These are phyloP conservation scores for Fusarium austroafricanum DNA, from an alignment of 2,329 filamentous ascomycete genomes.

Conservation along the genomic window DNA sequence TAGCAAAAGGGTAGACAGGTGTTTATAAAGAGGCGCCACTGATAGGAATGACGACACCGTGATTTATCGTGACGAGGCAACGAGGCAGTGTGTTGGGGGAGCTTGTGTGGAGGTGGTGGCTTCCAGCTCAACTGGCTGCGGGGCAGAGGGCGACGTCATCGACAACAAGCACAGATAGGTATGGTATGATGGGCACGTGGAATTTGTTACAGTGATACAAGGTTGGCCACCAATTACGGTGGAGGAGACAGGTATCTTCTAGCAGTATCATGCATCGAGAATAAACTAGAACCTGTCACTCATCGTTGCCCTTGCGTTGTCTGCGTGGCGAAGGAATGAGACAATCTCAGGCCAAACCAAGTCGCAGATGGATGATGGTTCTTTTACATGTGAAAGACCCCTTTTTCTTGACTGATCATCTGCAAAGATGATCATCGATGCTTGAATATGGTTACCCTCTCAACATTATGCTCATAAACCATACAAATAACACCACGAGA, in stretches of 20 bases:
- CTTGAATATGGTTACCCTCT: conserved; percentile 3
- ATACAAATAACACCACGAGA: conserved; percentile 18
- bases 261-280: conserved; percentile 3
- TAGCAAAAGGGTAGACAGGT: conserved; percentile 3
- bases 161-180: conserved; percentile 12
- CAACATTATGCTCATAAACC: conserved; percentile 9
- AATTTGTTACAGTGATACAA: conserved; percentile 26
- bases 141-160: conserved; percentile 49
- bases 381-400: conserved; percentile 37
- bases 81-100: conserved; percentile 22
- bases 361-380: conserved; percentile 17
- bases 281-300: conserved; percentile 27
- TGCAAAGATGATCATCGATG: conserved; percentile 25
- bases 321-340: conserved; percentile 34
- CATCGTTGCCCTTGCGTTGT: conserved; percentile 30
- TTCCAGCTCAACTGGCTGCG: conserved; percentile 28
- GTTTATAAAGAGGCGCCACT: conserved; percentile 29
- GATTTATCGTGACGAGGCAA: conserved; percentile 38
- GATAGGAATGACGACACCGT: conserved; percentile 39
- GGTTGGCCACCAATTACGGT: fast-evolving
- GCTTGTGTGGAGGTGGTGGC: conserved; percentile 16
- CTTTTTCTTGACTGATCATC: conserved; percentile 4
- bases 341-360: conserved; percentile 35
- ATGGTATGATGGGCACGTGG: conserved; percentile 40
- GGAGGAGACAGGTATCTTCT: conserved; percentile 9